These are phyloP conservation scores for Entophlyctis luteolus DNA, from an alignment of 192 early-diverging fungal genomes.

Conservation along the genomic window DNA sequence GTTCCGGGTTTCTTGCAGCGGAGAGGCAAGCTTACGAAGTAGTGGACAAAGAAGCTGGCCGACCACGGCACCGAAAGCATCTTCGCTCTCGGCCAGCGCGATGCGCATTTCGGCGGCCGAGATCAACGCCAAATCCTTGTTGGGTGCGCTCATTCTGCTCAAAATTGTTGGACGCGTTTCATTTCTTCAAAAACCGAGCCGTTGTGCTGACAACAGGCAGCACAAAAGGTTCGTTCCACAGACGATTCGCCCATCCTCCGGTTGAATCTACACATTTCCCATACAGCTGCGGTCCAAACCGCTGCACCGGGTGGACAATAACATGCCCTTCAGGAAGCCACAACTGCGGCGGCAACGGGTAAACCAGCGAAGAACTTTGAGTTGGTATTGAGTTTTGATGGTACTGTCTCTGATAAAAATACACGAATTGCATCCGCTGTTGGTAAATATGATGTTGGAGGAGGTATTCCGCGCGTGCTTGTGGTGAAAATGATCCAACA, in stretches of 20 bases:
- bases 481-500: neutral
- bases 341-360: slow-evolving; percentile 12
- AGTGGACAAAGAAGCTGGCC: slow-evolving; percentile 64
- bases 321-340: neutral
- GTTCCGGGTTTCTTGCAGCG: slow-evolving; percentile 43
- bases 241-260: neutral
- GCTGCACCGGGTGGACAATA: neutral
- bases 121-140: slow-evolving; percentile 40
- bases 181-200: neutral
- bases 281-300: neutral
- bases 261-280: neutral
- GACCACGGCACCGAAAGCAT: slow-evolving; percentile 60
- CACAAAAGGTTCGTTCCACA: neutral
- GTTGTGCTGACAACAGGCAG: slow-evolving; percentile 6
- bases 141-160: too few relatives aligned
- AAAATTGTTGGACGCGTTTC: too few relatives aligned
- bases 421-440: too few relatives aligned
- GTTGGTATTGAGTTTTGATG: neutral
- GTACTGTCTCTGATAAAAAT: too few relatives aligned
- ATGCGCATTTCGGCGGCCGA: slow-evolving; percentile 76
- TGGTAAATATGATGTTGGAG: too few relatives aligned
- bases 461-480: neutral
- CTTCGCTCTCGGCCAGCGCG: slow-evolving; percentile 68
- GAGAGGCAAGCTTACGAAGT: slow-evolving; percentile 58
- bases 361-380: neutral